Base-by-base conservation (phyloP, 495 filamentous ascomycete species). In the Margaritispora aquatica region DNA sequence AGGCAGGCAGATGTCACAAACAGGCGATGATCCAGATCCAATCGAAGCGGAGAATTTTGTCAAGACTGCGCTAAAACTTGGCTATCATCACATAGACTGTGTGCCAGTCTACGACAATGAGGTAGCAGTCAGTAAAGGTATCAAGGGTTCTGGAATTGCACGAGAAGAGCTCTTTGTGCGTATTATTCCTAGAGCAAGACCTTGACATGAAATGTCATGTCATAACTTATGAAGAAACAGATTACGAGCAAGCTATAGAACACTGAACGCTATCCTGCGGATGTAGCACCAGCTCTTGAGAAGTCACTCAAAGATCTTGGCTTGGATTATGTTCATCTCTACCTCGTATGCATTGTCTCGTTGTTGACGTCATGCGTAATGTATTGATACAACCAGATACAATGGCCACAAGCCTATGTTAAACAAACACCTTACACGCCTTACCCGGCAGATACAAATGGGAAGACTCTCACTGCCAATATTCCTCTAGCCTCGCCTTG, bases 191-290 rank as follows among this genome's bases (percentile, higher is more conserved):
- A n/a, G n/a, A n/a, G 44, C 49, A 24, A 23, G 22, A 20, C 10
- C 21, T 19, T n/a, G 5, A 7, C 20, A 9, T 19, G n/a, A 5
- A 5, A 23, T n/a, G 44, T 48, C 8, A 5, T 23, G 44, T 9
- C 8, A 48, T 48, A 48, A 5, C 44, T 48, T 19, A 5, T 48
- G 8, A n/a, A n/a, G 5, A 23, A 23, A 48, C 21, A 48, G 44
- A 81, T 93, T 36, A 88, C 87, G 52, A 85, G 80, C 27, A 93
- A 93, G 73, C 74, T 92, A 24, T 92, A 88, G 89, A 84, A 81
- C 19, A 55, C 29, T 7, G 13, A 31, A 22, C 53, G 41, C 22
- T 5, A 55, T 44, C 26, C 53, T 15, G 23, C 7, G n/a, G 53
- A 55, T 27, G 53, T 55, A 5, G 53, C 13, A 22, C 19, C 26